A percentile compares a stretch with the other conserved stretches of the same genome.
These are phyloP conservation scores for Vanilla planifolia DNA, from an alignment of 106 monocot genomes.

Conservation along the genomic window DNA sequence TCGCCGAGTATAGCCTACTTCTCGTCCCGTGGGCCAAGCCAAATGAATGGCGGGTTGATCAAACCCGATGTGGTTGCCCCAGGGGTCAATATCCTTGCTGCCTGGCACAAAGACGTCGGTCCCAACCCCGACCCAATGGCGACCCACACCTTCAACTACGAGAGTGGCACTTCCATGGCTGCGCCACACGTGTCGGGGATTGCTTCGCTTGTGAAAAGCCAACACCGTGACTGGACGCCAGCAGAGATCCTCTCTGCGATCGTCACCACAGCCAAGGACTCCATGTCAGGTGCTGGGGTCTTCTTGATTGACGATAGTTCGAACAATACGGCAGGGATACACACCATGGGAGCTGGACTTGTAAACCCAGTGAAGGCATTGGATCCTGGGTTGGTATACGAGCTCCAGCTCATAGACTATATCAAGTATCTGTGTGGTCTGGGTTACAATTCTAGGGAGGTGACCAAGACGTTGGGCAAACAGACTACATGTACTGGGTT, in stretches of 20 bases:
- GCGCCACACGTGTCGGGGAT: slow-evolving; percentile 13
- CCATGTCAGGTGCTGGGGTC: not conserved
- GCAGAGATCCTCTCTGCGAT: slow-evolving; percentile 1
- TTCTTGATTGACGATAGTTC: not conserved
- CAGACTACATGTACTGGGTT: not conserved
- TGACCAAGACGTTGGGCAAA: not conserved
- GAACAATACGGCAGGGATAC: not conserved
- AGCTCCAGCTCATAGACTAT: not conserved
- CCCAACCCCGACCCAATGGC: too few relatives aligned
- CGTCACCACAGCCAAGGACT: not conserved
- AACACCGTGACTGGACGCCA: not conserved
- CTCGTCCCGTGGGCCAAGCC: not conserved
- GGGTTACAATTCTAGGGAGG: slow-evolving; percentile 6
- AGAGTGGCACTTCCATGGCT: slow-evolving; percentile 16
- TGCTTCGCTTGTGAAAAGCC: not conserved
- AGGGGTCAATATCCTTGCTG: not conserved
- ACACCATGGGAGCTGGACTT: slow-evolving; percentile 26
- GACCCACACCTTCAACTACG: too few relatives aligned
- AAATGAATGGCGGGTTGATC: not conserved
- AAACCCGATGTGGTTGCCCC: not conserved
- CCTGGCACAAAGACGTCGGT: slow-evolving; percentile 6
- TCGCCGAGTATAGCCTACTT: not conserved
- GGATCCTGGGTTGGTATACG: slow-evolving; percentile 22
- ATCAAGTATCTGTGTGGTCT: slow-evolving; percentile 9
- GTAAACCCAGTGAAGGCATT: slow-evolving; percentile 33